Percentiles rank a stretch among this genome's conserved stretches.
phyloP scores from a whole-genome alignment of 306 rosid species.

The Corylus americana region DNA sequence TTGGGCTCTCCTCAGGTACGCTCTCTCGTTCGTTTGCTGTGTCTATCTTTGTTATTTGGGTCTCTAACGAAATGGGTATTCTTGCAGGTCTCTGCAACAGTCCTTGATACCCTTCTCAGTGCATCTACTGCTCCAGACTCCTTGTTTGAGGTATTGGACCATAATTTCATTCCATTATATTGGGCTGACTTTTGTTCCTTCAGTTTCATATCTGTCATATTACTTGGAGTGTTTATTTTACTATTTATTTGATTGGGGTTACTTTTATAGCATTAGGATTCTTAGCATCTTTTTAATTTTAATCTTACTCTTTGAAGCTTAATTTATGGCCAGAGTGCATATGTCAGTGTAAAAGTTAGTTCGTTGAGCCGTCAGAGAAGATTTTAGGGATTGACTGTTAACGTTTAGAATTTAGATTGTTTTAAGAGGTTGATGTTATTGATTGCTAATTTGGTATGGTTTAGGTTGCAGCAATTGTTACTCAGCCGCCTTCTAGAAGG shows the following conservation, averaged over 20 bases:
- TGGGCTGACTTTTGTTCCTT: neutral
- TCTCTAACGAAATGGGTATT: constrained; percentile 9
- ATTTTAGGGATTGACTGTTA: neutral
- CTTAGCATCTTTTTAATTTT: neutral
- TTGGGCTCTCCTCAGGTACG: constrained; percentile 83
- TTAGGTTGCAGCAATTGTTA: constrained; percentile 89
- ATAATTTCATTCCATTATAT: neutral
- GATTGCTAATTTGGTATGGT: constrained; percentile 19
- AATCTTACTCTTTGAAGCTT: neutral
- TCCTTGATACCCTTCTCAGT: constrained; percentile 69
- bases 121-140: constrained; percentile 67
- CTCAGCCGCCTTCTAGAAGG: constrained; percentile 84
- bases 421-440: neutral
- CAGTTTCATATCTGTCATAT: neutral
- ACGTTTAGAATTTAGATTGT: neutral
- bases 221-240: neutral
- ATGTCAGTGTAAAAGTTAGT: neutral
- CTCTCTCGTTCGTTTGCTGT: neutral
- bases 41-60: neutral
- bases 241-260: neutral
- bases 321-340: neutral
- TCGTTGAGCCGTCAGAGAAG: neutral
- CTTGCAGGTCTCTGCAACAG: constrained; percentile 63
- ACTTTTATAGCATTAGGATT: neutral
- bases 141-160: constrained; percentile 48